These are phyloP conservation scores for Lactifluus rugatus DNA, from an alignment of 768 basidiomycete species.

Conservation along the genomic window DNA sequence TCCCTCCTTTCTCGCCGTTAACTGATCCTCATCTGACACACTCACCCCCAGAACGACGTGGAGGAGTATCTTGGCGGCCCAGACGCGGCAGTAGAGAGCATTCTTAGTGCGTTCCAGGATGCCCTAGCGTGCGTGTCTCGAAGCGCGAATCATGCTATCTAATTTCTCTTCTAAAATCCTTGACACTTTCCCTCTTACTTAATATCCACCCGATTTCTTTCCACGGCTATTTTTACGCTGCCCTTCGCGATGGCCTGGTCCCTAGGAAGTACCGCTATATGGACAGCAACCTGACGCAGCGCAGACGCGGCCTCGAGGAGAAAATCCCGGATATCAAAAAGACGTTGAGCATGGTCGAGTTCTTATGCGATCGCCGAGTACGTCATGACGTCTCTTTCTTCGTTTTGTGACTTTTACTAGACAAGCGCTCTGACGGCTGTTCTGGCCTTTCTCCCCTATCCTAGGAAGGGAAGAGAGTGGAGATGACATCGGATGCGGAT, in stretches of 20 bases:
- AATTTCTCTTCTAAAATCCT: not conserved
- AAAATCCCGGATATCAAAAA: constrained; percentile 96
- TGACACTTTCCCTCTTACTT: not conserved
- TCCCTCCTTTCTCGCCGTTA: not conserved
- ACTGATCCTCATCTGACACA: not conserved
- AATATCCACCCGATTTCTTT: not conserved
- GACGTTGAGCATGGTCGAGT: constrained; percentile 84
- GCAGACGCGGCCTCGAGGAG: constrained; percentile 70
- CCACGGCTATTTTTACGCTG: not conserved
- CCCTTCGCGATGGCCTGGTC: constrained; percentile 8
- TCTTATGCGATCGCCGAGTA: constrained; percentile 62
- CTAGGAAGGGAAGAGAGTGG: constrained; percentile 53
- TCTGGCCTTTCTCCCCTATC: constrained; percentile 2
- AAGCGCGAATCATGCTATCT: not conserved
- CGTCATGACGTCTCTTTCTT: constrained; percentile 22
- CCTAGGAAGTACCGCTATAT: constrained; percentile 96
- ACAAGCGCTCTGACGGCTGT: not conserved
- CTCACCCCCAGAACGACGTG: constrained; percentile 58
- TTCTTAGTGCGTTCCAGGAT: constrained; percentile 79
- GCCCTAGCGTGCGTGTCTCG: constrained; percentile 74
- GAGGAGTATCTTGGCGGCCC: constrained; percentile 76
- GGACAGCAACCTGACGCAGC: constrained; percentile 77
- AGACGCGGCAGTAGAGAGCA: constrained; percentile 66
- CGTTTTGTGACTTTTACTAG: not conserved
- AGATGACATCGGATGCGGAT: constrained; percentile 22